Percentiles rank a stretch among this genome's conserved stretches.
Evolutionary conservation across 371 early-diverging fungal genomes (phyloP).

Genomic region (Mucor irregularis): DNA sequence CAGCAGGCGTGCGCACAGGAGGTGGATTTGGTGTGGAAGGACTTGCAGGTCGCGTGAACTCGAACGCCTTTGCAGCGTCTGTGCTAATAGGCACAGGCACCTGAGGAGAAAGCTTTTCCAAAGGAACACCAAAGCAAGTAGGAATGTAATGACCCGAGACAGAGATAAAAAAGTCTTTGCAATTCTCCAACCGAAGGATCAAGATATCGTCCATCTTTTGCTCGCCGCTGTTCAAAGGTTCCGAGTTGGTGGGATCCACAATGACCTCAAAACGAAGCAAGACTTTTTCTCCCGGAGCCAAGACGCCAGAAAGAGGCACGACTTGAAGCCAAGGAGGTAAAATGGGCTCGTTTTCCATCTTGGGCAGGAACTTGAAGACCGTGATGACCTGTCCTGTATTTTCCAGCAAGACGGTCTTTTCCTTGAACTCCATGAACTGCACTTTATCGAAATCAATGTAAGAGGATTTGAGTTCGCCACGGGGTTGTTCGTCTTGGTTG

Average conservation of each 20-base stretch:
- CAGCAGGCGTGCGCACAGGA: not conserved
- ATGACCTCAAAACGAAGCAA: slow-evolving; percentile 68
- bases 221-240: slow-evolving; percentile 64
- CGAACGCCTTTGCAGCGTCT: slow-evolving; percentile 6
- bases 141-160: slow-evolving; percentile 70
- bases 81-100: slow-evolving; percentile 58
- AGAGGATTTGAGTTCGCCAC: slow-evolving; percentile 62
- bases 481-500: slow-evolving; percentile 82
- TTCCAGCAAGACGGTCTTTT: slow-evolving; percentile 56
- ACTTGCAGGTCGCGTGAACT: not conserved
- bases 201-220: slow-evolving; percentile 76
- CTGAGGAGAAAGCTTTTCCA: slow-evolving; percentile 63
- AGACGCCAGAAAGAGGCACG: slow-evolving; percentile 62
- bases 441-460: slow-evolving; percentile 79
- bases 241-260: slow-evolving; percentile 65
- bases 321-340: slow-evolving; percentile 72
- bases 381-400: slow-evolving; percentile 81
- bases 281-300: slow-evolving; percentile 72
- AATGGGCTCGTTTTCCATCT: slow-evolving; percentile 48
- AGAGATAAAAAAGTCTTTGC: slow-evolving; percentile 83
- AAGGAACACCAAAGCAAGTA: slow-evolving; percentile 73
- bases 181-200: slow-evolving; percentile 78
- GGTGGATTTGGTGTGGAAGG: not conserved
- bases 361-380: slow-evolving; percentile 72
- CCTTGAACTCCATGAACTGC: slow-evolving; percentile 62